phyloP scores from a whole-genome alignment of 2,329 filamentous ascomycete genomes.

The Verticillium longisporum region DNA sequence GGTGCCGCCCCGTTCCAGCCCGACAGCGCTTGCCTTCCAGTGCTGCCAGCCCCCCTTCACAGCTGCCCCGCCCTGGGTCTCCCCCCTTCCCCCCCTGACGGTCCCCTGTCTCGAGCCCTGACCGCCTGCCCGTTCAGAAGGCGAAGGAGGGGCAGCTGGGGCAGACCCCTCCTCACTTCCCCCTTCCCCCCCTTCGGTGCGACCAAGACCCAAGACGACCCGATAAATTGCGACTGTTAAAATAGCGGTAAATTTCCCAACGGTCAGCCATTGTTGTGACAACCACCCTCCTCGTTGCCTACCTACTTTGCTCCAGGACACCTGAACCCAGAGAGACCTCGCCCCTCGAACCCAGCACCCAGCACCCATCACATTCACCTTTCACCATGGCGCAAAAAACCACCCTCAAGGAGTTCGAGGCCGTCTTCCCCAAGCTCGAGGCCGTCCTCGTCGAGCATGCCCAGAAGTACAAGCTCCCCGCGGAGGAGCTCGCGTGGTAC shows the following conservation, averaged over 20 bases:
- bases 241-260: slow-evolving; percentile 7
- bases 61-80: background rate
- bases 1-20: background rate
- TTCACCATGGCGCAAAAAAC: slow-evolving; percentile 59
- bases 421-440: slow-evolving; percentile 79
- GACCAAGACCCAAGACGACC: background rate
- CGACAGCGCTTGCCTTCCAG: background rate
- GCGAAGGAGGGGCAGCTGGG: background rate
- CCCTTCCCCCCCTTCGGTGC: background rate
- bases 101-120: background rate
- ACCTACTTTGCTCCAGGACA: background rate
- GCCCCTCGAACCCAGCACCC: background rate
- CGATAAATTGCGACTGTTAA: slow-evolving; percentile 4
- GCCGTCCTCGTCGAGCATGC: slow-evolving; percentile 75
- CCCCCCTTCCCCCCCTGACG: background rate
- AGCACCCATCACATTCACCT: slow-evolving; percentile 1
- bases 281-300: background rate
- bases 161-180: background rate
- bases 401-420: slow-evolving; percentile 81
- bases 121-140: background rate
- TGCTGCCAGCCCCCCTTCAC: background rate
- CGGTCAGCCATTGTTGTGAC: background rate
- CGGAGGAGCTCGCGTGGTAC: slow-evolving; percentile 79
- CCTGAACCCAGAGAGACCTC: background rate
- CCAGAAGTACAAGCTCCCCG: slow-evolving; percentile 74